Evolutionary conservation across 2,329 filamentous ascomycete genomes (phyloP).

Genomic region (Tolypocladium album): DNA sequence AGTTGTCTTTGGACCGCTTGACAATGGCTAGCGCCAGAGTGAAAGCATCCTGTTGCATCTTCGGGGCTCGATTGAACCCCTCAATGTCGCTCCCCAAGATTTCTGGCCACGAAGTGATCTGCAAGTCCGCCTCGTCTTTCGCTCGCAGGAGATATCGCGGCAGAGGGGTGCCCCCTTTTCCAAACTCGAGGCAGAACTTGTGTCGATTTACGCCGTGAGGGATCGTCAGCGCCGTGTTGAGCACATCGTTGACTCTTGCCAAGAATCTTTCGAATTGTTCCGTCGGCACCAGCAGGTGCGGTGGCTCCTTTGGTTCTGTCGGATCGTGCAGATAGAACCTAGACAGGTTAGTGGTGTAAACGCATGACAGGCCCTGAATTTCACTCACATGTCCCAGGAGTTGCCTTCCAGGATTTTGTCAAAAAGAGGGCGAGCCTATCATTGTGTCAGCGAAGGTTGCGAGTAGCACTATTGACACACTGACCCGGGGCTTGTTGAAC

Average conservation of each 20-base stretch:
- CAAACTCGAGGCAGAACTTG: slow-evolving; percentile 54
- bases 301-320: slow-evolving; percentile 29
- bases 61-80: slow-evolving; percentile 14
- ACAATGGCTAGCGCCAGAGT: neutral
- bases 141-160: slow-evolving; percentile 59
- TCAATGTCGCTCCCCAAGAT: slow-evolving; percentile 22
- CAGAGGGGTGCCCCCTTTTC: slow-evolving; percentile 44
- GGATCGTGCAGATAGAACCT: slow-evolving; percentile 60
- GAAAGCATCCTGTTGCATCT: slow-evolving; percentile 2
- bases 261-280: slow-evolving; percentile 56
- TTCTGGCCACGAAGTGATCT: slow-evolving; percentile 23
- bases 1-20: neutral
- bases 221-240: slow-evolving; percentile 44
- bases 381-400: slow-evolving; percentile 66
- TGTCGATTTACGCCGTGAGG: slow-evolving; percentile 38
- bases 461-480: slow-evolving; percentile 16
- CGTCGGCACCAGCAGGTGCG: slow-evolving; percentile 57
- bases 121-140: slow-evolving; percentile 24
- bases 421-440: slow-evolving; percentile 40
- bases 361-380: neutral
- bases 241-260: slow-evolving; percentile 49
- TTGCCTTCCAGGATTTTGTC: slow-evolving; percentile 46
- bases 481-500: slow-evolving; percentile 31
- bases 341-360: neutral
- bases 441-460: neutral